A percentile compares a stretch with the other conserved stretches of the same genome.
Conservation (phyloP, 768 basidiomycete genomes). For the Dictyophora rubrovolvata region DNA sequence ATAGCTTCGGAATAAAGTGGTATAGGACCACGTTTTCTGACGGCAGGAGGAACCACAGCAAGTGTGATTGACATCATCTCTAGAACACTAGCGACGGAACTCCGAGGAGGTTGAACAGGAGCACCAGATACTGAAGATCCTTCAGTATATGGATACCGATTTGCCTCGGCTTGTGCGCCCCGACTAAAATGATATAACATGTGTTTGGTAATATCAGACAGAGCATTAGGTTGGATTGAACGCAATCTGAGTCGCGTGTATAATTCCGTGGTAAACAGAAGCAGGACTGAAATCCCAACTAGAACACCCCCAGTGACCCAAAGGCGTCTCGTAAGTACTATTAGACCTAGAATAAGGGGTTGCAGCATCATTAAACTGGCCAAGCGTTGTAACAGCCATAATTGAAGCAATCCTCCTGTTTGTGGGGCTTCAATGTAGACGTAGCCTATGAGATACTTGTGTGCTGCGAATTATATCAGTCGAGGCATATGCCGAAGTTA, state of each 20-base stretch:
- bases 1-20: slow-evolving; percentile 66
- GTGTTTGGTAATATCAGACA: slow-evolving; percentile 47
- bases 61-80: slow-evolving; percentile 79
- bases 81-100: slow-evolving; percentile 71
- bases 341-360: slow-evolving; percentile 64
- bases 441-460: slow-evolving; percentile 70
- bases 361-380: slow-evolving; percentile 64
- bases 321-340: slow-evolving; percentile 52
- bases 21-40: slow-evolving; percentile 45
- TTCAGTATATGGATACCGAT: slow-evolving; percentile 36
- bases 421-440: slow-evolving; percentile 55
- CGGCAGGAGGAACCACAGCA: slow-evolving; percentile 58
- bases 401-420: slow-evolving; percentile 63
- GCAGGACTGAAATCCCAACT: slow-evolving; percentile 40
- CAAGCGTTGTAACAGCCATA: slow-evolving; percentile 67
- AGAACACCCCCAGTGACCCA: slow-evolving; percentile 68
- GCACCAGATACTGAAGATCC: slow-evolving; percentile 34
- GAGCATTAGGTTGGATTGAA: slow-evolving; percentile 35
- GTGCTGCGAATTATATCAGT: slow-evolving; percentile 34
- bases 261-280: slow-evolving; percentile 50
- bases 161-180: slow-evolving; percentile 30
- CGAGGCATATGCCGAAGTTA: not conserved
- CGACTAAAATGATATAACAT: slow-evolving; percentile 45
- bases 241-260: slow-evolving; percentile 44
- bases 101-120: slow-evolving; percentile 34